Percentiles rank a stretch among this genome's conserved stretches.
phyloP scores from a whole-genome alignment of 1,139 yeast genomes.

The Zygosaccharomyces pseudobailii region DNA sequence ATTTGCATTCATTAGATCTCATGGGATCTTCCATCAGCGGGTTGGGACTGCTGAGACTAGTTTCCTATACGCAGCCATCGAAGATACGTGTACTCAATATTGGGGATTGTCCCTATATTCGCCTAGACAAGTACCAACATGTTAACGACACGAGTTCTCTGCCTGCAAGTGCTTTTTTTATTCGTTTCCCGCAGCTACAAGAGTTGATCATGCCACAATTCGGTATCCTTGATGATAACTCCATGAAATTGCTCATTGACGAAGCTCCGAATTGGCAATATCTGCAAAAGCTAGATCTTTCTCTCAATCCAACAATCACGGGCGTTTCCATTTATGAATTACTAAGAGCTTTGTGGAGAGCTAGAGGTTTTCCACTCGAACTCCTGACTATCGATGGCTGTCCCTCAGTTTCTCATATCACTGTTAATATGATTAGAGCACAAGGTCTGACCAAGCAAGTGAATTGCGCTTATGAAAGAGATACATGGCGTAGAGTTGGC shows the following conservation, averaged over 20 bases:
- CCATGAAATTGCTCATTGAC: conserved; percentile 16
- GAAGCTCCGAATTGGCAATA: conserved; percentile 14
- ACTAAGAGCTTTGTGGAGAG: conserved; percentile 17
- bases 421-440: conserved; percentile 23
- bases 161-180: conserved; percentile 14
- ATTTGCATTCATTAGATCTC: conserved; percentile 22
- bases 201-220: conserved; percentile 27
- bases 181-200: conserved; percentile 16
- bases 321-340: conserved; percentile 32
- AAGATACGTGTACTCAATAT: conserved; percentile 21
- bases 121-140: conserved; percentile 12
- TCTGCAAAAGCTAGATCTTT: conserved; percentile 25
- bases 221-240: conserved; percentile 22
- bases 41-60: conserved; percentile 17
- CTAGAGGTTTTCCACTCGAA: conserved; percentile 19
- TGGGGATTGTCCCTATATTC: conserved; percentile 29
- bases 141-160: conserved; percentile 11
- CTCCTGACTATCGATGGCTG: conserved; percentile 28
- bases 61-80: conserved; percentile 11
- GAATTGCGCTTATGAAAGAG: conserved; percentile 28
- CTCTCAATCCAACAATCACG: conserved; percentile 28
- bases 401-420: conserved; percentile 26
- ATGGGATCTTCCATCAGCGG: conserved; percentile 33
- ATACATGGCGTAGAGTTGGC: conserved; percentile 30
- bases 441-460: conserved; percentile 21